Evolutionary conservation across 148 eudicot species (phyloP), one percentile per base, ranked within the genome.

Genomic region (Camellia lanceoleosa): DNA sequence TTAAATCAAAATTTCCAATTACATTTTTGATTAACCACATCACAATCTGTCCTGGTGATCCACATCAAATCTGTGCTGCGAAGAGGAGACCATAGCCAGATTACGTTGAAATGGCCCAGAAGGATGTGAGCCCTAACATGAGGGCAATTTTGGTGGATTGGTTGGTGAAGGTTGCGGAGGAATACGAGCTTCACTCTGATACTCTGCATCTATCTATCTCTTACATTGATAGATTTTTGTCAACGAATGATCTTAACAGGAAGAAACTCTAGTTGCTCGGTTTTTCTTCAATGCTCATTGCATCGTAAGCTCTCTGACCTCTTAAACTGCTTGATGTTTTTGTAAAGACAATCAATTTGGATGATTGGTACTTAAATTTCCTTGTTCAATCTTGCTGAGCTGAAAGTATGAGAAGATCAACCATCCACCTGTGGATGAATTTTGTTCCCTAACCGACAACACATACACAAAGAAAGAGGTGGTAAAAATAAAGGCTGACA

Each of bases 371-470:
- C 47, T 74, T 16, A 82, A 1, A 3, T 13, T 56, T 75, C 0
- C 19, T 38, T 5, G 2, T 64, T 66, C 10, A 59, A 51, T 19
- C 46, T 38, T 52, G 76, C 1, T 59, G 41, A 77, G 13, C 68
- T 86, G 98, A 80, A 95, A 95, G 88, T 93, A 95, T 81, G 98
- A 95, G 80, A 97, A 95, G 84, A 91, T 93, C 60, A 89, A 66
- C 74, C 94, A 93, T 0, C 93, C 90, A 63, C 87, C 87, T 3
- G 90, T 93, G 61, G 92, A 89, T 46, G 93, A 93, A 16, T 95
- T 91, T 73, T 87, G 92, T 69, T 91, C 89, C 64, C 91, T 93
- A 70, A 95, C 97, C 0, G 97, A 95, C 80, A 93, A 91, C 58
- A 92, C 99, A 1, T 95, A 91, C 80, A 84, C 90, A 7, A 91